A percentile compares a stretch with the other conserved stretches of the same genome.
These are phyloP conservation scores for Mentha longifolia DNA, from an alignment of 257 asterid genomes.

Conservation along the genomic window DNA sequence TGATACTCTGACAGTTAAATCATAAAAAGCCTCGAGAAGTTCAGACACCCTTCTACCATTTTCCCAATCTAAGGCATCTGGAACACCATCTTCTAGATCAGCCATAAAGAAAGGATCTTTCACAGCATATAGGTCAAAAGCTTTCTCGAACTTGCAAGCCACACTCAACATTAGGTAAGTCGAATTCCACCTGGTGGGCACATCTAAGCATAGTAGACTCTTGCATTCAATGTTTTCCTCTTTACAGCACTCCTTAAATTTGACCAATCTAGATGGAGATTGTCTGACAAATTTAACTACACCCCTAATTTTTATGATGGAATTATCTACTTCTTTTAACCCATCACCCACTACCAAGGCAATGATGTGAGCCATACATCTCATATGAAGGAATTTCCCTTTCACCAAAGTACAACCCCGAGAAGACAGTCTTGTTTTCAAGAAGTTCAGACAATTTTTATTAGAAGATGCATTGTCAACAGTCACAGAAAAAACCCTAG, in stretches of 20 bases:
- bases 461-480: too few species aligned
- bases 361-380: not conserved
- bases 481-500: too few species aligned
- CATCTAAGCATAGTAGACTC: not conserved
- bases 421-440: too few species aligned
- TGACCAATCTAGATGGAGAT: not conserved
- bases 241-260: too few species aligned
- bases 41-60: not conserved
- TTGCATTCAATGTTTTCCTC: not conserved
- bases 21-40: not conserved
- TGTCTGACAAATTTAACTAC: too few species aligned
- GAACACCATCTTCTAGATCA: not conserved
- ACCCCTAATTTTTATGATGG: not conserved
- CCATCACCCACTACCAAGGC: not conserved
- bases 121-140: not conserved
- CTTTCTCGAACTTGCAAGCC: not conserved
- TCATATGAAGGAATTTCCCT: not conserved
- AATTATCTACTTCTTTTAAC: not conserved
- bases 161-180: not conserved
- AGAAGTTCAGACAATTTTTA: too few species aligned
- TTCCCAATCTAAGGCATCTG: not conserved
- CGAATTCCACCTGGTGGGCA: not conserved
- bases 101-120: not conserved
- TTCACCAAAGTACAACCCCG: too few species aligned
- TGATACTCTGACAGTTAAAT: not conserved